Conservation (phyloP, 345 rosid genomes). For the Iberis pinnata region DNA sequence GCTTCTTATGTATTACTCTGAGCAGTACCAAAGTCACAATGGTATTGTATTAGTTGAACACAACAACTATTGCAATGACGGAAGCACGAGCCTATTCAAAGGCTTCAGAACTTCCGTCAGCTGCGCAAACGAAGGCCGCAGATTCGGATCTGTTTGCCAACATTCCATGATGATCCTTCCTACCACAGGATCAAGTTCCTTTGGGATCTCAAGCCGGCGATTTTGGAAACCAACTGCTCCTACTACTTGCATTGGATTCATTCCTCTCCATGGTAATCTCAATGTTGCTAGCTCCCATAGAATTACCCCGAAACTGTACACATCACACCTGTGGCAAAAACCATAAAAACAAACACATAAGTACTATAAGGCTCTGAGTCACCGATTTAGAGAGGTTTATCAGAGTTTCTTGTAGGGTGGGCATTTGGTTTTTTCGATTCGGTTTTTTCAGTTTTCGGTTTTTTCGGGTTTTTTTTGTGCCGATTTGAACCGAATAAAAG, state of each 20-base stretch:
- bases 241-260: conserved; percentile 99
- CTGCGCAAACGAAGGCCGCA: conserved; percentile 82
- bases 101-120: conserved; percentile 66
- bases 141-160: conserved; percentile 97
- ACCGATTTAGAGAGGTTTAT: too few relatives aligned
- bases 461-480: too few relatives aligned
- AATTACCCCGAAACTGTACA: conserved; percentile 94
- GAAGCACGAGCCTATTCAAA: conserved; percentile 67
- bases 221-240: conserved; percentile 99
- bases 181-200: conserved; percentile 88
- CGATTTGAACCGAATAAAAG: too few relatives aligned
- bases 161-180: conserved; percentile 81
- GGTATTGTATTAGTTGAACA: too few relatives aligned
- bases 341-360: too few relatives aligned
- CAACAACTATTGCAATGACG: conserved; percentile 34
- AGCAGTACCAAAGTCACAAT: too few relatives aligned
- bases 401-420: too few relatives aligned
- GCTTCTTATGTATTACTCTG: too few relatives aligned
- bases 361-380: too few relatives aligned
- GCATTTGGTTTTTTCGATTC: too few relatives aligned
- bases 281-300: conserved; percentile 98
- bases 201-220: conserved; percentile 88
- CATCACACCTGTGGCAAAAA: conserved; percentile 67
- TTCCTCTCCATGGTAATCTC: conserved; percentile 91
- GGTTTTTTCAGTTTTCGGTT: too few relatives aligned